These are phyloP conservation scores for Physaria fendleri DNA, from an alignment of 345 rosid genomes.

Conservation along the genomic window DNA sequence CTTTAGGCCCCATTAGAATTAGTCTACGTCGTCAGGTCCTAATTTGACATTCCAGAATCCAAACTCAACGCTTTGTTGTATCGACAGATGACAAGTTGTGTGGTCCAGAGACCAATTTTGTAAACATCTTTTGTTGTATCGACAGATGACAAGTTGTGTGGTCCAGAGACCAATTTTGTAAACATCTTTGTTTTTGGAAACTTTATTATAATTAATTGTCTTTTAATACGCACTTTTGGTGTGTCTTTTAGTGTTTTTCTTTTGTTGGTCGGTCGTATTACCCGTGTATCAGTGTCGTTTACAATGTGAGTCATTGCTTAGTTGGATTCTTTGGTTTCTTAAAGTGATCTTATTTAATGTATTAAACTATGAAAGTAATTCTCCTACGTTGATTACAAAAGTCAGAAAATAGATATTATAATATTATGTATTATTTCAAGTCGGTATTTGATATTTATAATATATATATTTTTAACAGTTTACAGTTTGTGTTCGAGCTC, in stretches of 20 bases:
- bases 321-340: slow-evolving; percentile 12
- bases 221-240: neutral
- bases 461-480: slow-evolving; percentile 11
- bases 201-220: slow-evolving; percentile 21
- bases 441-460: neutral
- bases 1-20: too few species aligned
- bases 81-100: slow-evolving; percentile 31
- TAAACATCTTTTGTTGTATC: neutral
- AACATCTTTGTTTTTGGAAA: slow-evolving; percentile 5
- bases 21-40: too few species aligned
- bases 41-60: too few species aligned
- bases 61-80: slow-evolving; percentile 21
- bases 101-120: slow-evolving; percentile 14
- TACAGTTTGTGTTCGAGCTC: too few species aligned
- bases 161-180: slow-evolving; percentile 12
- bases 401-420: neutral
- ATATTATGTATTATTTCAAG: neutral
- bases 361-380: neutral
- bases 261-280: slow-evolving; percentile 17
- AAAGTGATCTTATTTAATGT: slow-evolving; percentile 12
- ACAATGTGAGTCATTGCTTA: slow-evolving; percentile 28
- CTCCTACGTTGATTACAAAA: neutral
- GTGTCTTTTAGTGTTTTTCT: neutral
- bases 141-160: slow-evolving; percentile 31
- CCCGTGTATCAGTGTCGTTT: too few species aligned